These are phyloP conservation scores for Ceratocystis alfenasii DNA, from an alignment of 2,329 filamentous ascomycete genomes.

Conservation along the genomic window DNA sequence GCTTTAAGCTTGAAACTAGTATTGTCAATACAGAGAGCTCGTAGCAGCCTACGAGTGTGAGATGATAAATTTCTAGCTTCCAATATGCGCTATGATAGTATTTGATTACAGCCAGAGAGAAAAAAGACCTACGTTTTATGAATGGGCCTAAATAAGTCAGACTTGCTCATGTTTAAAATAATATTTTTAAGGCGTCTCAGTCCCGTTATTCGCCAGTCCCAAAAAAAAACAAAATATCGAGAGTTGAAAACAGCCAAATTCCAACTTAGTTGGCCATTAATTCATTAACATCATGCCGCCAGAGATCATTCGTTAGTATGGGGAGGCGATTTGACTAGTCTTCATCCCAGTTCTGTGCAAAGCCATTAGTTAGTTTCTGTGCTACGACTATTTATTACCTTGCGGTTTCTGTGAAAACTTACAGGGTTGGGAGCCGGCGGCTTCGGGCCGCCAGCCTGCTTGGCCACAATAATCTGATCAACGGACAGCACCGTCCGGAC, in stretches of 20 bases:
- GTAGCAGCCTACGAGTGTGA: background rate
- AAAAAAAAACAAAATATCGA: conserved; percentile 1
- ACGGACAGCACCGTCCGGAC: conserved; percentile 89
- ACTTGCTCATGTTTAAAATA: conserved; percentile 17
- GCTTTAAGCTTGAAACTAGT: conserved; percentile 50
- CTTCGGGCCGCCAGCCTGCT: conserved; percentile 95
- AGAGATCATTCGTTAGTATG: conserved; percentile 5
- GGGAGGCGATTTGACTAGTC: conserved; percentile 33
- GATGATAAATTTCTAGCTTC: conserved; percentile 16
- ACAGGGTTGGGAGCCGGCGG: conserved; percentile 82
- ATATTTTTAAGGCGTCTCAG: conserved; percentile 17
- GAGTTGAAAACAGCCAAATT: conserved; percentile 7
- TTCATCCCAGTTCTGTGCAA: conserved; percentile 48
- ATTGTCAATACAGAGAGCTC: conserved; percentile 28
- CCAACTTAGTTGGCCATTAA: conserved; percentile 22
- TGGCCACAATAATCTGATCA: conserved; percentile 96
- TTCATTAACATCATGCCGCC: conserved; percentile 22
- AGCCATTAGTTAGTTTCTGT: conserved; percentile 26
- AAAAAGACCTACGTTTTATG: conserved; percentile 11
- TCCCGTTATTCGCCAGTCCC: conserved; percentile 15
- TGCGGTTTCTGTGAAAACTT: conserved; percentile 32
- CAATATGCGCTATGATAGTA: conserved; percentile 22
- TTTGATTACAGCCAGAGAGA: conserved; percentile 15
- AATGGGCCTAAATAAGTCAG: conserved; percentile 11
- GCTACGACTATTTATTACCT: background rate